Evolutionary conservation across 768 basidiomycete genomes (phyloP).

Genomic region (Bullera alba): DNA sequence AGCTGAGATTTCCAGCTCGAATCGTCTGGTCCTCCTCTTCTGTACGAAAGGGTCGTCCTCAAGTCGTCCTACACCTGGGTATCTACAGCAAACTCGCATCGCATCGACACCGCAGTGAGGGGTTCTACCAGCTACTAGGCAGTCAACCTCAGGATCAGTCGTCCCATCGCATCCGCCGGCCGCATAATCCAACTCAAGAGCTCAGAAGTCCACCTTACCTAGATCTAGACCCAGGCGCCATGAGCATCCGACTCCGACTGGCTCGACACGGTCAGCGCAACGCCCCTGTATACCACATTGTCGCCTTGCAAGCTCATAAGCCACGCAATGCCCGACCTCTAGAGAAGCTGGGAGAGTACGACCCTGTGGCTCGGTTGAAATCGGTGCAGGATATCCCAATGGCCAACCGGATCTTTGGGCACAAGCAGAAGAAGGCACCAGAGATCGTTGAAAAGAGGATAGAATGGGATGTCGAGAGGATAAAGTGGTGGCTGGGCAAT

Average conservation of each 20-base stretch:
- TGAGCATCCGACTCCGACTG: conserved; percentile 80
- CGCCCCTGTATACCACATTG: conserved; percentile 72
- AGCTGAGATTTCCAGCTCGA: too few relatives aligned
- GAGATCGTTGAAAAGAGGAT: conserved; percentile 59
- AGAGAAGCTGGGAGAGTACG: conserved; percentile 77
- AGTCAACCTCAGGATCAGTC: too few relatives aligned
- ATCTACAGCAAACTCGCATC: too few relatives aligned
- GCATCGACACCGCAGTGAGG: too few relatives aligned
- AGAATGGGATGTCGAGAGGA: conserved; percentile 84
- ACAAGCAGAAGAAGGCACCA: conserved; percentile 45
- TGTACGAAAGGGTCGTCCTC: too few relatives aligned
- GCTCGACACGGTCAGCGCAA: conserved; percentile 72
- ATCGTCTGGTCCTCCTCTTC: too few relatives aligned
- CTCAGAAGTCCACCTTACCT: background rate
- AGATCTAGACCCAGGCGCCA: conserved; percentile 37
- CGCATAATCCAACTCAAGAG: conserved; percentile 52
- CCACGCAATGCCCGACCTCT: conserved; percentile 77
- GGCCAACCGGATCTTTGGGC: conserved; percentile 47
- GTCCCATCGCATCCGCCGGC: too few relatives aligned
- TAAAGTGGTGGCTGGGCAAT: conserved; percentile 77
- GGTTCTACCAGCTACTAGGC: too few relatives aligned
- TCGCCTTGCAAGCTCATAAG: conserved; percentile 66
- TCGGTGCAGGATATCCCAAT: conserved; percentile 7
- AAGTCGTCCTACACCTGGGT: too few relatives aligned
- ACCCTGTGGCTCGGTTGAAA: conserved; percentile 53